Evolutionary conservation across 1,139 yeast species (phyloP).

Genomic region (Diutina rugosa): DNA sequence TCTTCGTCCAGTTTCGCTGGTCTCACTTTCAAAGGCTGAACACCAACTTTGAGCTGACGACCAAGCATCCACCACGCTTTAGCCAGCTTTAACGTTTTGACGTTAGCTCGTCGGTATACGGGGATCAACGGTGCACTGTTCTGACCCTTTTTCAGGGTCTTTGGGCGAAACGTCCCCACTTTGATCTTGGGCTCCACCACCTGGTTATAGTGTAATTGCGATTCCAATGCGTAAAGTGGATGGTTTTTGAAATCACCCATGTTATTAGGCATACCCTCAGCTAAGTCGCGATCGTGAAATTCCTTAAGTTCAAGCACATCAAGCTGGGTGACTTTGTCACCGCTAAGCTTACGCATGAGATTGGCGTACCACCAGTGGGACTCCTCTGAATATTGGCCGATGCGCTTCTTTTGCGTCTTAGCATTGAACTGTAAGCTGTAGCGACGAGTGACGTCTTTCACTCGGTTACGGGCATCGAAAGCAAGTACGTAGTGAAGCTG

Average conservation of each 20-base stretch:
- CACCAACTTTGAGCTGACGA: slow-evolving; percentile 58
- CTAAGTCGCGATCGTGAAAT: slow-evolving; percentile 48
- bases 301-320: slow-evolving; percentile 66
- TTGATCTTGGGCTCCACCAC: slow-evolving; percentile 46
- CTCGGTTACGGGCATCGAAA: slow-evolving; percentile 50
- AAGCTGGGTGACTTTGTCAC: slow-evolving; percentile 4
- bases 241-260: slow-evolving; percentile 77
- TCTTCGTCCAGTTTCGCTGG: slow-evolving; percentile 29
- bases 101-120: slow-evolving; percentile 59
- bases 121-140: slow-evolving; percentile 24
- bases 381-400: slow-evolving; percentile 39
- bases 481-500: slow-evolving; percentile 67
- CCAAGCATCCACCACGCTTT: slow-evolving; percentile 85
- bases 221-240: slow-evolving; percentile 75
- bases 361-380: slow-evolving; percentile 55
- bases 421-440: slow-evolving; percentile 64
- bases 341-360: slow-evolving; percentile 18
- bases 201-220: slow-evolving; percentile 61
- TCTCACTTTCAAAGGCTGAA: slow-evolving; percentile 43
- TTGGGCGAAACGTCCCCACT: slow-evolving; percentile 55
- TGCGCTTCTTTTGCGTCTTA: slow-evolving; percentile 59
- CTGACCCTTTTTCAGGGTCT: slow-evolving; percentile 12
- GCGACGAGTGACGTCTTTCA: slow-evolving; percentile 75
- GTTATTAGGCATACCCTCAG: slow-evolving; percentile 83
- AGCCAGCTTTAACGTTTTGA: slow-evolving; percentile 54